phyloP scores from a whole-genome alignment of 331 rosid species.

The Saraca asoca region DNA sequence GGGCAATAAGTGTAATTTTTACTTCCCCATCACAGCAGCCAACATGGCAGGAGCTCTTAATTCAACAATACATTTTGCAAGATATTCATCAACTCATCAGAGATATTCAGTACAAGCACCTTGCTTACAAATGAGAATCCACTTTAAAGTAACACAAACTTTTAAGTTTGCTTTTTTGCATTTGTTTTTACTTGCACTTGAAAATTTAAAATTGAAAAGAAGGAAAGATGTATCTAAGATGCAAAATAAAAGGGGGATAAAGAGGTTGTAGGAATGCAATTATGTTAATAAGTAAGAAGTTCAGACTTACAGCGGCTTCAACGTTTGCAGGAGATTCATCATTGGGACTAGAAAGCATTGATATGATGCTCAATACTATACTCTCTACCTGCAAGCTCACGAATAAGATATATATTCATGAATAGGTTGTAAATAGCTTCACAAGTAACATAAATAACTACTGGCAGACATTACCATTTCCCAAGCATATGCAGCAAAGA shows the following conservation, averaged over 20 bases:
- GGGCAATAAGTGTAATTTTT: constrained; percentile 3
- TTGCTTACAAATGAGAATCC: not conserved
- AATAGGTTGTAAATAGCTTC: constrained; percentile 9
- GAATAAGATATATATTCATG: not conserved
- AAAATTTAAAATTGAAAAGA: too few relatives aligned
- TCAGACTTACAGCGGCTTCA: constrained; percentile 92
- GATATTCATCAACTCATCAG: too few relatives aligned
- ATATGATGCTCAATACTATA: constrained; percentile 96
- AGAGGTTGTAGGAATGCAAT: not conserved
- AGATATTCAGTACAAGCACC: not conserved
- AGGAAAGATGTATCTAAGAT: not conserved
- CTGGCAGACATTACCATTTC: constrained; percentile 15
- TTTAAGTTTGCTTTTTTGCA: not conserved
- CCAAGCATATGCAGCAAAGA: constrained; percentile 25
- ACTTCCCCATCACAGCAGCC: not conserved
- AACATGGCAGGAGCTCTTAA: not conserved
- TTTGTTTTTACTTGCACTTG: not conserved
- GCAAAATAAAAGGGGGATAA: constrained; percentile 1
- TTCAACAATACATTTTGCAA: not conserved
- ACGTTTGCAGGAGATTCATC: constrained; percentile 99
- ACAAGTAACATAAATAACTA: constrained; percentile 14
- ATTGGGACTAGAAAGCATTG: constrained; percentile 94
- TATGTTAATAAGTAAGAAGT: not conserved
- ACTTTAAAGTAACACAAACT: not conserved
- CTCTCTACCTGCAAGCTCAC: constrained; percentile 83